Percentiles rank a stretch among this genome's conserved stretches.
phyloP scores from a whole-genome alignment of 768 basidiomycete genomes.

The Zangia roseola region DNA sequence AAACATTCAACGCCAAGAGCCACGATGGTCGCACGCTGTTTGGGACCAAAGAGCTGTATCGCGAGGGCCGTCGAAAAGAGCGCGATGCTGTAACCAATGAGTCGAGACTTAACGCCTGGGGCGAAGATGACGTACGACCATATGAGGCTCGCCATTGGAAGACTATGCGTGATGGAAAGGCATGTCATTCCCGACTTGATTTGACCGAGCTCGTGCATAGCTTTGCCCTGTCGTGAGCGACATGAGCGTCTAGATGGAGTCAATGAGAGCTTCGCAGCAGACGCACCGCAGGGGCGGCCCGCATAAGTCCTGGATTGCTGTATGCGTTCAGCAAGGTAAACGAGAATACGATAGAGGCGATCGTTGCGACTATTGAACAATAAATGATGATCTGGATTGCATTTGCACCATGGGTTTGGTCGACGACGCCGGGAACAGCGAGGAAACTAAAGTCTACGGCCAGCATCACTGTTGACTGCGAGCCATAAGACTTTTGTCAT shows the following conservation, averaged over 20 bases:
- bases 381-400: slow-evolving; percentile 10
- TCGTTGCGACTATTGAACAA: slow-evolving; percentile 9
- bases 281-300: slow-evolving; percentile 6
- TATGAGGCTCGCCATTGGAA: slow-evolving; percentile 9
- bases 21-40: not conserved
- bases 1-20: too few relatives aligned
- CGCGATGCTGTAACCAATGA: not conserved
- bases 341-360: slow-evolving; percentile 13
- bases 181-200: slow-evolving; percentile 1
- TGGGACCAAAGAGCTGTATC: slow-evolving; percentile 6
- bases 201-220: slow-evolving; percentile 3
- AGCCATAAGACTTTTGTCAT: not conserved
- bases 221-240: not conserved
- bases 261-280: not conserved
- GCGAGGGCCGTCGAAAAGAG: slow-evolving; percentile 8
- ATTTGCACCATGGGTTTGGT: rapidly evolving
- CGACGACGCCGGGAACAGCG: too few relatives aligned
- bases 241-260: not conserved
- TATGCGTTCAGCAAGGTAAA: slow-evolving; percentile 9
- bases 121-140: slow-evolving; percentile 13
- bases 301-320: too few relatives aligned
- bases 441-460: slow-evolving; percentile 16
- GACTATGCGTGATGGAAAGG: slow-evolving; percentile 15
- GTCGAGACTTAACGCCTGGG: not conserved
- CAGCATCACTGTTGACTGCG: slow-evolving; percentile 17